Conservation (phyloP, 805 yeast species). For the Kuraishia borneana region DNA sequence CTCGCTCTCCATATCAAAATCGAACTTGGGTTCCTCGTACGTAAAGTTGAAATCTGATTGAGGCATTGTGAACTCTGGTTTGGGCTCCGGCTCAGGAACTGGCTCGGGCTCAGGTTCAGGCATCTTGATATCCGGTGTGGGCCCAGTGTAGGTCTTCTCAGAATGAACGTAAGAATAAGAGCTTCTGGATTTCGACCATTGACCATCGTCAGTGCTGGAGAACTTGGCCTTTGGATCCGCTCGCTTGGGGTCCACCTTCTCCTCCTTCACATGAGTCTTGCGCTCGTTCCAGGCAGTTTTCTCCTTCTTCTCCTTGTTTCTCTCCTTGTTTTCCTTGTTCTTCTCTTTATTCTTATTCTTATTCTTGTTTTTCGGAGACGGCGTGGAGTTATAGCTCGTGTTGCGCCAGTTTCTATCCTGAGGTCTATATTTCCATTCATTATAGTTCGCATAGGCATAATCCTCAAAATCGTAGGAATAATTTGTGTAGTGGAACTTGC, state of each 20-base stretch:
- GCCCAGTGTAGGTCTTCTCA: slow-evolving; percentile 16
- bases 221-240: slow-evolving; percentile 9
- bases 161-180: slow-evolving; percentile 15
- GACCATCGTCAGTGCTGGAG: slow-evolving; percentile 12
- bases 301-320: neutral
- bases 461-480: neutral
- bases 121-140: slow-evolving; percentile 9
- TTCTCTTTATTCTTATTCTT: neutral
- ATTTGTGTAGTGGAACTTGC: neutral
- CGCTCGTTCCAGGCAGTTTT: neutral
- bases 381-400: too few relatives aligned
- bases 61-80: too few relatives aligned
- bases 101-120: slow-evolving; percentile 1
- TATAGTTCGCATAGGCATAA: neutral
- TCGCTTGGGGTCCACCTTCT: neutral
- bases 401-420: neutral
- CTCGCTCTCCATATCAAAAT: too few relatives aligned
- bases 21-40: neutral
- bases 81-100: neutral
- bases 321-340: neutral
- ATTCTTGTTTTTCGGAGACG: slow-evolving; percentile 1
- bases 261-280: neutral
- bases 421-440: neutral
- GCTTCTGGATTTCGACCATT: slow-evolving; percentile 13
- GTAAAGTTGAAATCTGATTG: too few relatives aligned